Percentiles rank a stretch among this genome's conserved stretches.
phyloP scores from a whole-genome alignment of 2,329 filamentous ascomycete genomes.

The Juglanconis sp. region DNA sequence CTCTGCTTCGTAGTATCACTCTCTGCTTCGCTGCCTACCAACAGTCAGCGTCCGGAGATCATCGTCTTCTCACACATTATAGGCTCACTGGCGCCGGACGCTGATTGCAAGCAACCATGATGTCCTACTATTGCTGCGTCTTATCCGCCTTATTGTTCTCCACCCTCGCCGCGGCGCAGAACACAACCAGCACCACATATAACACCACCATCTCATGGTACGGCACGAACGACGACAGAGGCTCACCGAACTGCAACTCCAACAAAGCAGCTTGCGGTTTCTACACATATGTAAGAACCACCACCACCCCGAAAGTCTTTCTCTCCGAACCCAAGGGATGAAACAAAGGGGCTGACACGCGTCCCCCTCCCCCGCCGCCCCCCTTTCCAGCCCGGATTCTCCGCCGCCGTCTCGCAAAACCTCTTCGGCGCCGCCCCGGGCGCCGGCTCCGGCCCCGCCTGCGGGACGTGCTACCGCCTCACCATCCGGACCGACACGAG shows the following conservation, averaged over 20 bases:
- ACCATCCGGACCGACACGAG: neutral
- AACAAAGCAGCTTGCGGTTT: constrained; percentile 11
- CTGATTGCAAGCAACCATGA: neutral
- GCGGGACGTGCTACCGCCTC: constrained; percentile 8
- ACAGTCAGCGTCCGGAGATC: too few species aligned
- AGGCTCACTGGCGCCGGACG: neutral
- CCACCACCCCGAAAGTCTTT: neutral
- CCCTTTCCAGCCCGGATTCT: constrained; percentile 4
- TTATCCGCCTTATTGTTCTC: neutral
- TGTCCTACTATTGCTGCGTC: neutral
- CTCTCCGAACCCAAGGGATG: too few species aligned
- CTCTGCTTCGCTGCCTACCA: too few species aligned
- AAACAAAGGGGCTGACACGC: too few species aligned
- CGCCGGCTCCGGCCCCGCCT: constrained; percentile 4
- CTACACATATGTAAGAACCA: constrained; percentile 8
- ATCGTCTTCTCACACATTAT: too few species aligned
- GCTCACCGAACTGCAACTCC: constrained; percentile 11
- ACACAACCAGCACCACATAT: neutral
- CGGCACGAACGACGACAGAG: constrained; percentile 6
- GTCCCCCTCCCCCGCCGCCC: too few species aligned
- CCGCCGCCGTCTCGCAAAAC: constrained; percentile 7
- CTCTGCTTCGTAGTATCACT: too few species aligned
- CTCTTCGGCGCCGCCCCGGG: constrained; percentile 5
- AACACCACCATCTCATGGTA: constrained; percentile 11
- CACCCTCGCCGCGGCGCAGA: neutral